These are phyloP conservation scores for Dorcoceras hygrometricum DNA, from an alignment of 257 asterid genomes.

Conservation along the genomic window DNA sequence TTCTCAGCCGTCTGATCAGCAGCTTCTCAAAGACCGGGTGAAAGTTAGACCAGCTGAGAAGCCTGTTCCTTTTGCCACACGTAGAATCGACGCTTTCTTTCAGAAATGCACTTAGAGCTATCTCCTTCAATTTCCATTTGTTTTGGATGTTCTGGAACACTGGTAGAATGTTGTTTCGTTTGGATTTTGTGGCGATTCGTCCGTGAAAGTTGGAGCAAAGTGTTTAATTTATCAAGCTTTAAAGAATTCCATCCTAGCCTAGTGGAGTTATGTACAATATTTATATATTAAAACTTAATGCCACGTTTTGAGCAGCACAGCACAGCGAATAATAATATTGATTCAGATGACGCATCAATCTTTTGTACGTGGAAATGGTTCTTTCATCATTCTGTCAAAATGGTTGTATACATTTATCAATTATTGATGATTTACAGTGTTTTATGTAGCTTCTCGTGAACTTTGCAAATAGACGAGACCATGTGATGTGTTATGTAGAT, in stretches of 20 bases:
- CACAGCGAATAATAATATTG: not conserved
- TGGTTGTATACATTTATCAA: not conserved
- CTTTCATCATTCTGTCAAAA: not conserved
- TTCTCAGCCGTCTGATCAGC: conserved; percentile 37
- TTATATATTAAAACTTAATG: not conserved
- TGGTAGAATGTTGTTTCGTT: conserved; percentile 9
- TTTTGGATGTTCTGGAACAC: conserved; percentile 1
- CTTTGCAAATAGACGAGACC: not conserved
- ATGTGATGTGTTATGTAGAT: not conserved
- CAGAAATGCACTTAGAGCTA: conserved; percentile 38
- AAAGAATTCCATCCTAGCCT: not conserved
- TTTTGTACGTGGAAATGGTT: not conserved
- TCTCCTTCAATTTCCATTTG: conserved; percentile 1
- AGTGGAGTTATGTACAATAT: not conserved
- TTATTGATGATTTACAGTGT: not conserved
- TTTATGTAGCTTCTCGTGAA: not conserved
- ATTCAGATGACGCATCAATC: not conserved
- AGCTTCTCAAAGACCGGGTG: conserved; percentile 31
- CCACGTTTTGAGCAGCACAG: not conserved
- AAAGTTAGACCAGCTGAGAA: conserved; percentile 37
- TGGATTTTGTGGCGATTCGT: not conserved
- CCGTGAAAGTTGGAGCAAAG: not conserved
- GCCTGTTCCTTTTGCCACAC: conserved; percentile 51
- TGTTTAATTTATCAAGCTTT: not conserved
- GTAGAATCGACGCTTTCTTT: conserved; percentile 75